Conservation (phyloP, 805 yeast genomes). For the Starmerella bombicola region DNA sequence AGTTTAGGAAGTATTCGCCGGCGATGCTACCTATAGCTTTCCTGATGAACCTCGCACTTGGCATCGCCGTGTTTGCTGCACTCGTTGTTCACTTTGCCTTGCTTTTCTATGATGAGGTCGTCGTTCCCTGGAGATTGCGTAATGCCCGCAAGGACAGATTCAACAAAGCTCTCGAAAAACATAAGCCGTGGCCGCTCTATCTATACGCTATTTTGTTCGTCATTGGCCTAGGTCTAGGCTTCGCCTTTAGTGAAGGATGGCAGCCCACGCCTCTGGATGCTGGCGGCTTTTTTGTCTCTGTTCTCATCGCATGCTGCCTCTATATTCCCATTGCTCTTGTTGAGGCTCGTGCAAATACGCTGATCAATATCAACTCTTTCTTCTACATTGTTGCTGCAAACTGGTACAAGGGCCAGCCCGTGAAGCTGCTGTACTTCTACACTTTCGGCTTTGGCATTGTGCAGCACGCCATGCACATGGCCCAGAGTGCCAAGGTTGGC, state of each 20-base stretch:
- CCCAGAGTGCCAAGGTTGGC: constrained; percentile 37
- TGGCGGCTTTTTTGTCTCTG: constrained; percentile 34
- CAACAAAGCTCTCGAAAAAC: constrained; percentile 40
- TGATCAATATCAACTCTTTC: constrained; percentile 49
- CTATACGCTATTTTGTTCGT: constrained; percentile 40
- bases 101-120: constrained; percentile 46
- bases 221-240: constrained; percentile 14
- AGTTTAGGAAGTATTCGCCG: constrained; percentile 50
- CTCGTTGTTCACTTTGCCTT: constrained; percentile 43
- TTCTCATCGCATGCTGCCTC: constrained; percentile 43
- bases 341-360: constrained; percentile 49
- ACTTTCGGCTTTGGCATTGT: constrained; percentile 44
- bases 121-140: constrained; percentile 26
- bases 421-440: constrained; percentile 49
- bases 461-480: constrained; percentile 41
- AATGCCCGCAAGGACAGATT: constrained; percentile 39
- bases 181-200: constrained; percentile 53
- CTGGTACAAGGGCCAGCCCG: constrained; percentile 34
- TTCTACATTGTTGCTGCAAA: constrained; percentile 40
- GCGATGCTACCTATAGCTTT: constrained; percentile 50
- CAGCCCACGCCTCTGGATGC: constrained; percentile 37
- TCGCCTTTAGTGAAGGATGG: constrained; percentile 27
- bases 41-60: constrained; percentile 46
- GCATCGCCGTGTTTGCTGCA: constrained; percentile 52
- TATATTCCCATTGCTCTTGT: constrained; percentile 53